Base-by-base conservation (phyloP, 2,329 filamentous ascomycete genomes). In the Cytospora chrysosperma region DNA sequence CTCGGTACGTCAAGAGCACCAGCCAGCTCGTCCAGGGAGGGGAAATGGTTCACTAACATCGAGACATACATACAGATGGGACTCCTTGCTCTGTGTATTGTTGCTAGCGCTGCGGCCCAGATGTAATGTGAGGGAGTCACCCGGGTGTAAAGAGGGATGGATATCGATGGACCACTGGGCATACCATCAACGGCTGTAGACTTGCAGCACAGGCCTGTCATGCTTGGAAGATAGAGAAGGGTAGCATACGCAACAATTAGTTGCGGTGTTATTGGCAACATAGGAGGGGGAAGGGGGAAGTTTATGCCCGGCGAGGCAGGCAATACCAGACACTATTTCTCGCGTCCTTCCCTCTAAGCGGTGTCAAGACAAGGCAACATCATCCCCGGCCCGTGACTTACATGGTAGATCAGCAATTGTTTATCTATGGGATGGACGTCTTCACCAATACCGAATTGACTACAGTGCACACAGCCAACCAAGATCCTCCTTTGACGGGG, bases 11-110 rank as follows among this genome's bases (percentile, higher is more conserved):
- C 30, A 34, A 40, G 26, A n/a, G 21, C 17, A 27, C 8, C 27
- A 30, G 32, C 40, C 24, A 37, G 24, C 10, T 40, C 32, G 55
- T 32, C 21, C 37, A 56, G 9, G 17, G 27, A 51, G 3, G 24
- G 15, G 7, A 26, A 17, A 2, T 8, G 9, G 19, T 12, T 54
- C 40, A 57, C 61, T 63, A 50, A 65, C 60, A 50, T 63, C 52
- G 27, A 51, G 24, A 17, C 8, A n/a, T 12, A 12, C 24, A 65
- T 12, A 12, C 24, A 65, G 64, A 47, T 60, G 37, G 57, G 40
- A 2, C n/a, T 58, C 26, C 30, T 65, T 53, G 56, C 28, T 37
- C 49, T 65, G 27, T 63, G 64, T 49, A 7, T 60, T 15, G 28
- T 61, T 17, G 43, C 49, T 30, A 52, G 52, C n/a, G 37, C 43